These are phyloP conservation scores for Fusarium dlaminii DNA, from an alignment of 2,329 filamentous ascomycete genomes.

Conservation along the genomic window DNA sequence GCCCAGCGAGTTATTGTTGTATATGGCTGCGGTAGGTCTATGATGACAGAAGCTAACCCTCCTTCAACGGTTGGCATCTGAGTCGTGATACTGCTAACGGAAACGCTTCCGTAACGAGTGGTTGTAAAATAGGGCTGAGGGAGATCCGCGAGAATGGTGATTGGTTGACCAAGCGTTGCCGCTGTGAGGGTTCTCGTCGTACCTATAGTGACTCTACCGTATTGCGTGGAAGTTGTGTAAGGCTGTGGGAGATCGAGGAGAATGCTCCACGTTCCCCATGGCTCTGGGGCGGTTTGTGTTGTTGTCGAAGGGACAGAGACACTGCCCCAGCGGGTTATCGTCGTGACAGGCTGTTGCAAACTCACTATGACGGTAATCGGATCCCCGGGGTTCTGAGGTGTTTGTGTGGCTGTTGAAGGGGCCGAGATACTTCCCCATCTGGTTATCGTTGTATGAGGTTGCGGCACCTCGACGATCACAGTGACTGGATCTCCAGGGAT, in stretches of 20 bases:
- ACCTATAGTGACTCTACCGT: too few species aligned
- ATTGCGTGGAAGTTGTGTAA: too few species aligned
- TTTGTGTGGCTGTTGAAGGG: neutral
- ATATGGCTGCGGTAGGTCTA: neutral
- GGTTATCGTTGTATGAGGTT: neutral
- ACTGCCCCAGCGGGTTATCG: too few species aligned
- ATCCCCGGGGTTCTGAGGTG: neutral
- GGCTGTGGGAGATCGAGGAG: too few species aligned
- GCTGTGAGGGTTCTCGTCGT: too few species aligned
- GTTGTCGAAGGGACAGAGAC: too few species aligned
- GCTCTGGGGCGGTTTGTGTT: too few species aligned
- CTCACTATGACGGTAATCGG: neutral
- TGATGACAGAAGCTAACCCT: neutral
- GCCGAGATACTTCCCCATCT: neutral
- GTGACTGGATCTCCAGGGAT: neutral
- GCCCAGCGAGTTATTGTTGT: neutral
- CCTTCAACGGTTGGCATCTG: neutral
- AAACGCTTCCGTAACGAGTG: neutral
- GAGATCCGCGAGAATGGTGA: too few species aligned
- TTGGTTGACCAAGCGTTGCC: too few species aligned
- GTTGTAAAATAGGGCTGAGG: too few species aligned
- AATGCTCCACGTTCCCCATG: too few species aligned
- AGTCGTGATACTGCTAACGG: neutral
- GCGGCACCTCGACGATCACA: neutral
- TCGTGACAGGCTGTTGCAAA: too few species aligned